phyloP scores from a whole-genome alignment of 345 rosid species.

The Acer yangbiense region DNA sequence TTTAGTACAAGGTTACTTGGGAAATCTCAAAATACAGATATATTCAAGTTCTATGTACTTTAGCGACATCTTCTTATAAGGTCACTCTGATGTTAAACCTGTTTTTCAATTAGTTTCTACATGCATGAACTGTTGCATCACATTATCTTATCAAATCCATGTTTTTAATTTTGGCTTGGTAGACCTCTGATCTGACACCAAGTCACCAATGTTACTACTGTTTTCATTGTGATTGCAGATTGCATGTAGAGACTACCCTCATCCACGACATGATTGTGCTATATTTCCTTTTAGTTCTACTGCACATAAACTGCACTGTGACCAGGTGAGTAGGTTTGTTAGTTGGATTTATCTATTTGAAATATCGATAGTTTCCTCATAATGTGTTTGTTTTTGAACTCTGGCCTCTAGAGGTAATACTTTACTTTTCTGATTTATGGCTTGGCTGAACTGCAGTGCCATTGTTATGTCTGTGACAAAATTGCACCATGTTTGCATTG shows the following conservation, averaged over 20 bases:
- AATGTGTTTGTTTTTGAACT: background rate
- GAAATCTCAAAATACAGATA: background rate
- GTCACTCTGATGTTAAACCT: background rate
- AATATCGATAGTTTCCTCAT: background rate
- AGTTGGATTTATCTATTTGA: background rate
- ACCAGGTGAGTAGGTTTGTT: slow-evolving; percentile 47
- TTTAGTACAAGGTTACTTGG: background rate
- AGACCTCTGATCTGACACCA: slow-evolving; percentile 5
- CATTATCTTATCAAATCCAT: background rate
- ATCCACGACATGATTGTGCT: slow-evolving; percentile 78
- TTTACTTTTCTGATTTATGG: slow-evolving; percentile 4
- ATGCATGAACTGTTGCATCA: background rate
- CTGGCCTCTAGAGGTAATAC: background rate
- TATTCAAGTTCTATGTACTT: background rate
- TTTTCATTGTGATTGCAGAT: slow-evolving; percentile 47
- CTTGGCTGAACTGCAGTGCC: slow-evolving; percentile 59
- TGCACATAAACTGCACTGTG: slow-evolving; percentile 57
- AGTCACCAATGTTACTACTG: background rate
- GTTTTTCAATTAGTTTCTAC: background rate
- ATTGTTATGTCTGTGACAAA: slow-evolving; percentile 88
- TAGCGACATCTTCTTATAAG: background rate
- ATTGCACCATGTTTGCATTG: slow-evolving; percentile 73
- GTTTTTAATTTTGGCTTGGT: background rate
- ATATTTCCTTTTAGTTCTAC: slow-evolving; percentile 61
- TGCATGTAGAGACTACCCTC: slow-evolving; percentile 94